phyloP scores from a whole-genome alignment of 192 early-diverging fungal species.

The Entomortierella lignicola region DNA sequence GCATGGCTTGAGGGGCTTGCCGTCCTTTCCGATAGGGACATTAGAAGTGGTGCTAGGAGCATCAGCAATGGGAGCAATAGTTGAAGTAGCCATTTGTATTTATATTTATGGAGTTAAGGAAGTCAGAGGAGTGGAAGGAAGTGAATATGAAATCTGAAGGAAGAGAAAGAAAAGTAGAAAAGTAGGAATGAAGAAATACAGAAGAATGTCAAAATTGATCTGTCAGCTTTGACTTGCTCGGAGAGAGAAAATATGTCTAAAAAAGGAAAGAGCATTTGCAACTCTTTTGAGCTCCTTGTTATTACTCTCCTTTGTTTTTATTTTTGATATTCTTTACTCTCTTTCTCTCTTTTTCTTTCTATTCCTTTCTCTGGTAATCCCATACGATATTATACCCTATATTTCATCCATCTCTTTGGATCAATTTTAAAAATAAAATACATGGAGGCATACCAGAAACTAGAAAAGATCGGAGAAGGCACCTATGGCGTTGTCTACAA shows the following conservation, averaged over 20 bases:
- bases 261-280: slow-evolving; percentile 1
- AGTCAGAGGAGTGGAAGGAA: no score
- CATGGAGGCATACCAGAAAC: slow-evolving; percentile 70
- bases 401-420: neutral
- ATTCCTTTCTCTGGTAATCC: slow-evolving; percentile 8
- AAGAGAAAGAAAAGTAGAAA: neutral
- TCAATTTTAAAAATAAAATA: neutral
- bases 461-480: slow-evolving; percentile 87
- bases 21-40: slow-evolving; percentile 56
- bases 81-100: slow-evolving; percentile 9
- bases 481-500: slow-evolving; percentile 87
- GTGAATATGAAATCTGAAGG: no score
- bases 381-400: no score
- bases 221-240: neutral
- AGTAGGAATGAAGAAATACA: neutral
- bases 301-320: neutral
- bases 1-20: slow-evolving; percentile 87
- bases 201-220: slow-evolving; percentile 7
- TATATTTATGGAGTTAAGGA: no score
- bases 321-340: neutral
- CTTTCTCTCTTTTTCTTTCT: neutral
- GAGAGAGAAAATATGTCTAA: neutral
- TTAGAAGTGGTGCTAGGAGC: slow-evolving; percentile 2
- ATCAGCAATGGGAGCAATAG: neutral
- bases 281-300: neutral